Evolutionary conservation across 257 asterid species (phyloP), one percentile per base, ranked within the genome.

Genomic region (Ilex aquifolium): DNA sequence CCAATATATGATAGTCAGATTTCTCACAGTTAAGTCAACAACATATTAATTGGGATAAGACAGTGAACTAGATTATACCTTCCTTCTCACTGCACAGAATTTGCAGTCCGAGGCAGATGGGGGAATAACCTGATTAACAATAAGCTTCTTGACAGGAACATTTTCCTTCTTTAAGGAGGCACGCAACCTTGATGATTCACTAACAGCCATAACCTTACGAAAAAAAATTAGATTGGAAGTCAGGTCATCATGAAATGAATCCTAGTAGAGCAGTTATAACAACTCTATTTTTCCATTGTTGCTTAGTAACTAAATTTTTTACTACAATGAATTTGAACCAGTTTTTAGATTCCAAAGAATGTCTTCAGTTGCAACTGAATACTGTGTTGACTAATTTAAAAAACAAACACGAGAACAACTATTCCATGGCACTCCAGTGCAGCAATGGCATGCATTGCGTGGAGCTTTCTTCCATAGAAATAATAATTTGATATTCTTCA

Each of bases 81-180:
- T 92, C 68, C 96, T 80, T 79, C 83, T 92, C 88, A 89, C 79
- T 62, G 92, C 82, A 59, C 99, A 92, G 82, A 92, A 92, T 79
- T 87, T 87, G 95, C 99, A 92, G 75, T 87, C 97, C 13, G 97
- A 85, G 72, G 88, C 70, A 32, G 98, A 91, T 39, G 87, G 84
- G 15, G 97, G 95, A 66, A 88, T 91, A 66, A 92, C 68, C 83
- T 92, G 99, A 79, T 89, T 92, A 67, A 88, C 95, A 32, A 92
- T 84, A 30, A 92, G 88, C 70, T 95, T 82, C 85, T 87, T 89
- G 16, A 92, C 97, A 50, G 99, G 99, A 73, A 89, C 97, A 64
- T 74, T 63, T 79, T 92, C 99, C 77, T 84, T 90, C 77, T 76
- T 85, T 69, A 93, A 74, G 50, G 97, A 93, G 65, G 94, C 86